Evolutionary conservation across 2,329 filamentous ascomycete genomes (phyloP).

Genomic region (Colletotrichum higginsianum): DNA sequence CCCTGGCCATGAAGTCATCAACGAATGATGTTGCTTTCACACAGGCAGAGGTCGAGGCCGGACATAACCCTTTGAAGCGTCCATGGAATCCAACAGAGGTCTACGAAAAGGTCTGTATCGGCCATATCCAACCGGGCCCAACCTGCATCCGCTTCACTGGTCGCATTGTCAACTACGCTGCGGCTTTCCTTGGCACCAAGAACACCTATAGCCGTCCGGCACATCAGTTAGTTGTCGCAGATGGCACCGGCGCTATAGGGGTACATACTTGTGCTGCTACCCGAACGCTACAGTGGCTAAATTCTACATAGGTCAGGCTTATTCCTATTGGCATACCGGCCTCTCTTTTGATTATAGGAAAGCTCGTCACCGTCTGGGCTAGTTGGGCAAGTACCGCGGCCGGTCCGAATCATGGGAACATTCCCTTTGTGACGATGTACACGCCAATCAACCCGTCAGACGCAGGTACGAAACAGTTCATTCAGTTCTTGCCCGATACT

Average conservation of each 20-base stretch:
- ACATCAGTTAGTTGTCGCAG: slow-evolving; percentile 69
- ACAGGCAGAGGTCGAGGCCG: slow-evolving; percentile 58
- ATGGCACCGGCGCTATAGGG: slow-evolving; percentile 68
- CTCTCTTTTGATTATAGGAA: slow-evolving; percentile 57
- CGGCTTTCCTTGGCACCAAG: slow-evolving; percentile 55
- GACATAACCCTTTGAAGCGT: slow-evolving; percentile 54
- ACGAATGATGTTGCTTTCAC: slow-evolving; percentile 67
- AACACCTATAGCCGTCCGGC: slow-evolving; percentile 58
- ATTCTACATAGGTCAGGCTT: slow-evolving; percentile 60
- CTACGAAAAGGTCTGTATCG: slow-evolving; percentile 64
- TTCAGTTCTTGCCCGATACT: slow-evolving; percentile 66
- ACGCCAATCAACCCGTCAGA: slow-evolving; percentile 72
- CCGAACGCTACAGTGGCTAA: background rate
- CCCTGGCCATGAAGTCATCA: slow-evolving; percentile 33
- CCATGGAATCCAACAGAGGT: slow-evolving; percentile 58
- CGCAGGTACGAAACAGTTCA: slow-evolving; percentile 61
- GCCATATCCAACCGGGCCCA: slow-evolving; percentile 64
- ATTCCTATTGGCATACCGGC: slow-evolving; percentile 56
- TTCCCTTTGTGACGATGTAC: slow-evolving; percentile 62
- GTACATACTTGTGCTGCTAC: slow-evolving; percentile 51
- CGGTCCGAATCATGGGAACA: slow-evolving; percentile 48
- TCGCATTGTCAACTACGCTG: slow-evolving; percentile 69
- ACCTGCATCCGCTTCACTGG: slow-evolving; percentile 66
- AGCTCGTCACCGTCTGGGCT: slow-evolving; percentile 70
- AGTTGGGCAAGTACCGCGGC: slow-evolving; percentile 66